Evolutionary conservation across 1,284 basidiomycete species (phyloP).

Genomic region (Sparassis latifolia): DNA sequence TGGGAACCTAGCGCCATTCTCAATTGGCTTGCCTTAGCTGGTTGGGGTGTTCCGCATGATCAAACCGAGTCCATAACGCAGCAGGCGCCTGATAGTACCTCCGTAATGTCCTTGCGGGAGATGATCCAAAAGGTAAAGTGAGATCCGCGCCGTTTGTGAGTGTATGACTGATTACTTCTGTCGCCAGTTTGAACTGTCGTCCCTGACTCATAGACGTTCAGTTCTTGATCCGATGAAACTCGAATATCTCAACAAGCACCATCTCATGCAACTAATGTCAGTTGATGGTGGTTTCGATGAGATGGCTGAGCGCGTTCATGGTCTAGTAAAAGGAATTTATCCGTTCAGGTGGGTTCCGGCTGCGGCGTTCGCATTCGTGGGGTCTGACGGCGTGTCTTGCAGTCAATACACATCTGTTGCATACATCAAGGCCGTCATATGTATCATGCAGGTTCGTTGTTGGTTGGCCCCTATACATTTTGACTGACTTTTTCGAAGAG

Average conservation of each 20-base stretch:
- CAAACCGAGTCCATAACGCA: constrained; percentile 21
- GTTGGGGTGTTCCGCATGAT: constrained; percentile 69
- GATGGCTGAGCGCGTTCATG: constrained; percentile 44
- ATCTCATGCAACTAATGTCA: constrained; percentile 49
- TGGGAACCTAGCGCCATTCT: constrained; percentile 89
- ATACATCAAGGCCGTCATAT: constrained; percentile 54
- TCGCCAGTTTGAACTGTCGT: constrained; percentile 60
- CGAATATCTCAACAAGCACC: constrained; percentile 73
- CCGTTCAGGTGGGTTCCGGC: constrained; percentile 30
- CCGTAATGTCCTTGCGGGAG: constrained; percentile 57
- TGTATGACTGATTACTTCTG: background rate
- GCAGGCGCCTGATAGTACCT: constrained; percentile 57
- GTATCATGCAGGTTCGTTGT: constrained; percentile 42
- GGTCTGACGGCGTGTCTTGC: constrained; percentile 1
- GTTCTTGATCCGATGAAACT: constrained; percentile 69
- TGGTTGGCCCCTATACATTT: background rate
- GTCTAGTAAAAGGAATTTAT: constrained; percentile 41
- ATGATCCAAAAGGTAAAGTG: constrained; percentile 51
- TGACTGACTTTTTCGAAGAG: constrained; percentile 38
- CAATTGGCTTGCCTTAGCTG: constrained; percentile 92
- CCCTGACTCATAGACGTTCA: constrained; percentile 69
- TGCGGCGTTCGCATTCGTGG: constrained; percentile 12
- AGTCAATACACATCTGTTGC: constrained; percentile 45
- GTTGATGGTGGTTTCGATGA: constrained; percentile 35
- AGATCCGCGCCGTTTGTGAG: background rate